Evolutionary conservation across 2,329 filamentous ascomycete genomes (phyloP).

Genomic region (Paraconiothyrium sp.): DNA sequence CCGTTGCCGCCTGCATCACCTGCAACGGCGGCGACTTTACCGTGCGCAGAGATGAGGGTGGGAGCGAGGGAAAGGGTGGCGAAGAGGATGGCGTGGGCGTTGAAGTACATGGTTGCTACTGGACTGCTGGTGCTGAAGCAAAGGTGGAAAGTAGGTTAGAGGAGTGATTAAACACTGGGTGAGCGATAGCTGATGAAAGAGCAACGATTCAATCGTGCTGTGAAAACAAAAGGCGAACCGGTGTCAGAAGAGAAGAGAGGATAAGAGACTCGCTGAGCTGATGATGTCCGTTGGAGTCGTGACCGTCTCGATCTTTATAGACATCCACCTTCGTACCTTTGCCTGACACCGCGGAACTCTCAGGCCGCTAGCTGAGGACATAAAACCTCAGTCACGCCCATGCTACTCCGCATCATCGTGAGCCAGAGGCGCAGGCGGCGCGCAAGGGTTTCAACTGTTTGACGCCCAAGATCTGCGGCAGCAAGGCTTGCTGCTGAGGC

Average conservation of each 20-base stretch:
- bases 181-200: neutral
- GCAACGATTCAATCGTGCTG: conserved; percentile 10
- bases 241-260: conserved; percentile 2
- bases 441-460: conserved; percentile 15
- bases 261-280: conserved; percentile 18
- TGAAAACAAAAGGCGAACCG: conserved; percentile 1
- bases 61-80: conserved; percentile 3
- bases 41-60: neutral
- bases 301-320: conserved; percentile 4
- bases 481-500: conserved; percentile 11
- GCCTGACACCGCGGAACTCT: neutral
- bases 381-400: neutral
- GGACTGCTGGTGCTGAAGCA: neutral
- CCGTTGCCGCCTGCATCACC: conserved; percentile 46
- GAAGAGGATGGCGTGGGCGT: conserved; percentile 6
- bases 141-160: neutral
- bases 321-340: neutral
- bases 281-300: neutral
- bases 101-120: conserved; percentile 3
- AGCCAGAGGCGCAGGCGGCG: neutral
- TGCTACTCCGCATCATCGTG: neutral
- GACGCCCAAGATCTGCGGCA: conserved; percentile 19
- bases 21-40: neutral
- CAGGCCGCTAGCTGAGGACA: neutral
- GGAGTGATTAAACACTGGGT: conserved; percentile 2